Percentiles rank a stretch among this genome's conserved stretches.
These are phyloP conservation scores for Colletotrichum eleusines DNA, from an alignment of 2,329 filamentous ascomycete genomes.

Conservation along the genomic window DNA sequence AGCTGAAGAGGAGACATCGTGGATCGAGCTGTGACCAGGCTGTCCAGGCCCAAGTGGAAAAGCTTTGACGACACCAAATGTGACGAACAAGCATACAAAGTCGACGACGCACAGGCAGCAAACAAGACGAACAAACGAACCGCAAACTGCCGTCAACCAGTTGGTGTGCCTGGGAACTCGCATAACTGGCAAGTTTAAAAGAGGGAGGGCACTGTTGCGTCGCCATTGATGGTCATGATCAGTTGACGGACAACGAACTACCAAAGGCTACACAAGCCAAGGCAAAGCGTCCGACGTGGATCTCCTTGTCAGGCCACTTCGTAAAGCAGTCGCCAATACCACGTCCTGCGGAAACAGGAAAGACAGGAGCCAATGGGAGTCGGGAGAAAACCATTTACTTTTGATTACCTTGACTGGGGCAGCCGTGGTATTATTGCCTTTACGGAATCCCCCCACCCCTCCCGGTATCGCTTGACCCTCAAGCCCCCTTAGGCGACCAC, in stretches of 20 bases:
- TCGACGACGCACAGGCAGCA: neutral
- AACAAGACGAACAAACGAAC: conserved; percentile 17
- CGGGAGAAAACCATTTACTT: conserved; percentile 10
- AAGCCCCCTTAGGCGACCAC: neutral
- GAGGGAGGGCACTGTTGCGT: neutral
- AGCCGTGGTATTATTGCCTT: conserved; percentile 10
- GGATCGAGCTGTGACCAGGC: conserved; percentile 8
- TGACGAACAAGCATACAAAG: neutral
- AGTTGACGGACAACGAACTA: neutral
- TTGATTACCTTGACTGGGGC: conserved; percentile 7
- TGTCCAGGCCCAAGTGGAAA: conserved; percentile 15
- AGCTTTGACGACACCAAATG: conserved; percentile 16
- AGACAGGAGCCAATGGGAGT: conserved; percentile 17
- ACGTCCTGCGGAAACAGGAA: neutral
- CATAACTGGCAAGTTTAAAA: neutral
- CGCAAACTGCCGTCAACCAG: conserved; percentile 28
- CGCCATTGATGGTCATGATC: neutral
- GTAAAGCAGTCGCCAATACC: conserved; percentile 14
- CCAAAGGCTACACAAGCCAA: neutral
- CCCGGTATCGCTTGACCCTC: conserved; percentile 4
- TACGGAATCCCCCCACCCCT: conserved; percentile 15
- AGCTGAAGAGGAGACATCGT: conserved; percentile 8
- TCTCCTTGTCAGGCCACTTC: conserved; percentile 32
- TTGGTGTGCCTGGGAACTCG: neutral
- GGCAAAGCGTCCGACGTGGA: conserved; percentile 28